Percentiles rank a stretch among this genome's conserved stretches.
Conservation (phyloP, 768 basidiomycete genomes). For the Panaeolus papilionaceus region DNA sequence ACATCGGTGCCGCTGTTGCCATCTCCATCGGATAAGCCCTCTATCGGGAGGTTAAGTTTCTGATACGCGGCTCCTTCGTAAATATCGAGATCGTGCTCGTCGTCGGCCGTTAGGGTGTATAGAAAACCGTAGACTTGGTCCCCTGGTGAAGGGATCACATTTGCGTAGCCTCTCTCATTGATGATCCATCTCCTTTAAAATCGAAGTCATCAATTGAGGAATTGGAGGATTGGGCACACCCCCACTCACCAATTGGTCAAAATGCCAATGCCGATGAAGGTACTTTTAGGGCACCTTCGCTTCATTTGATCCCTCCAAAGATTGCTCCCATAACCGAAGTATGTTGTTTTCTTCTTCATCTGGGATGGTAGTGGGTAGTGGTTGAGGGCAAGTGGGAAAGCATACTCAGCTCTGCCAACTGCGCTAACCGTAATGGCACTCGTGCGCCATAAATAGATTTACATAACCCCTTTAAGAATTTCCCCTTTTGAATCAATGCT, state of each 20-base stretch:
- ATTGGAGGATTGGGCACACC: not conserved
- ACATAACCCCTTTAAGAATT: not conserved
- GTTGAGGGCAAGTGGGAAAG: slow-evolving; percentile 8
- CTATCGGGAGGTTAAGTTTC: slow-evolving; percentile 40
- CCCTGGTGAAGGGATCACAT: slow-evolving; percentile 45
- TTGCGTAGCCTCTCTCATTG: slow-evolving; percentile 49
- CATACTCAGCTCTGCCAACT: slow-evolving; percentile 11
- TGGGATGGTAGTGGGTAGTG: slow-evolving; percentile 15
- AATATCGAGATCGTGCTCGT: slow-evolving; percentile 49
- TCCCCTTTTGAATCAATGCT: not conserved
- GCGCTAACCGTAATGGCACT: not conserved
- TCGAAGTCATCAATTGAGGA: not conserved
- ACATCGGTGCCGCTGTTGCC: slow-evolving; percentile 18
- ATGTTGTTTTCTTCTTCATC: slow-evolving; percentile 34
- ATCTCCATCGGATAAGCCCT: slow-evolving; percentile 23
- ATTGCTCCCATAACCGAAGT: slow-evolving; percentile 60
- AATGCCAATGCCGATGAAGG: slow-evolving; percentile 44
- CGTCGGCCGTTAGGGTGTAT: slow-evolving; percentile 46
- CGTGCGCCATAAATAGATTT: slow-evolving; percentile 22
- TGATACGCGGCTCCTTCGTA: slow-evolving; percentile 46
- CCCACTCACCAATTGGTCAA: slow-evolving; percentile 46
- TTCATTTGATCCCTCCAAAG: slow-evolving; percentile 57
- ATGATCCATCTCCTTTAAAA: slow-evolving; percentile 56
- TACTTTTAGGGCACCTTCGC: slow-evolving; percentile 50
- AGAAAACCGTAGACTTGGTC: slow-evolving; percentile 51